A percentile compares a stretch with the other conserved stretches of the same genome.
Conservation (phyloP, 2,329 filamentous ascomycete species). For the Trichoderma simmonsii region DNA sequence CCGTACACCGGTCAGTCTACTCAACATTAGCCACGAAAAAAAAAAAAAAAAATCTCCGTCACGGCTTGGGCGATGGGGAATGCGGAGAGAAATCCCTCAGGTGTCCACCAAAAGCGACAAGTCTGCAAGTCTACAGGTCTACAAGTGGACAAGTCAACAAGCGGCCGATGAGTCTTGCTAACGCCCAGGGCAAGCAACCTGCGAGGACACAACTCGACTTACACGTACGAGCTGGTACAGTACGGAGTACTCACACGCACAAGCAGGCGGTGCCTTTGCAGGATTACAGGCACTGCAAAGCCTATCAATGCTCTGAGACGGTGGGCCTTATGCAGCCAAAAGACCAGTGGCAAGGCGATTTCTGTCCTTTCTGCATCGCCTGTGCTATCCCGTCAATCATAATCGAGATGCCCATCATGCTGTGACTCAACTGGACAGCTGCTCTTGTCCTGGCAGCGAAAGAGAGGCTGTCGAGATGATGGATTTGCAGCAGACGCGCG, state of each 20-base stretch:
- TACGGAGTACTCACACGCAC: not conserved
- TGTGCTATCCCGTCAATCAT: not conserved
- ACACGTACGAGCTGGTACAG: not conserved
- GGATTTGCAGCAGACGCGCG: not conserved
- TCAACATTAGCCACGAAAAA: not conserved
- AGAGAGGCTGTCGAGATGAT: not conserved
- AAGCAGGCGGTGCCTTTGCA: not conserved
- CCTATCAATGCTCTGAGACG: not conserved
- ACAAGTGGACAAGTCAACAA: not conserved
- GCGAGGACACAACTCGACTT: not conserved
- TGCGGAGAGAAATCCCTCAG: constrained; percentile 36
- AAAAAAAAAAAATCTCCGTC: not conserved
- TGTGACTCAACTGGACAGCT: constrained; percentile 2
- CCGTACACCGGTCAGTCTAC: not conserved
- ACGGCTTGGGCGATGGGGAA: constrained; percentile 22
- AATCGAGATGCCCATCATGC: not conserved
- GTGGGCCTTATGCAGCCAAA: constrained; percentile 14
- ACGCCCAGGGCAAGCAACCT: not conserved
- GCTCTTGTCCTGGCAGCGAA: not conserved
- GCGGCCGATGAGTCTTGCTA: not conserved
- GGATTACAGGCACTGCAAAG: not conserved
- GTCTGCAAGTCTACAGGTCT: not conserved
- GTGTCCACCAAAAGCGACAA: constrained; percentile 7
- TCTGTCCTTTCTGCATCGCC: constrained; percentile 9
- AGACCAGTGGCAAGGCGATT: constrained; percentile 1